Conservation (phyloP, 73 alveolate species). For the Paramecium tetraurelia region DNA sequence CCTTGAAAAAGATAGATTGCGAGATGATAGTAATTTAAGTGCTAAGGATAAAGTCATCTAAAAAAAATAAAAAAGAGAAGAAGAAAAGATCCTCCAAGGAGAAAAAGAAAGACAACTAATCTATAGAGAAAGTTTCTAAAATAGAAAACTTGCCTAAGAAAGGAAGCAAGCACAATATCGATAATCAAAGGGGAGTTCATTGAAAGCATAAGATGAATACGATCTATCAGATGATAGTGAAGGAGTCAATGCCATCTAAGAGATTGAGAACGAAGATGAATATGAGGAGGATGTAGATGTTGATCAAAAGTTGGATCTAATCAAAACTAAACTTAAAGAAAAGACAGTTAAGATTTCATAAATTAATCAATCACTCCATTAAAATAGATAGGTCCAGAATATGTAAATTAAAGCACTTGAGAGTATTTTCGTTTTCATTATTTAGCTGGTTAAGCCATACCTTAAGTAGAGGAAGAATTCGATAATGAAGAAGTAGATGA, state of each 20-base stretch:
- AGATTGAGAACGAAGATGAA: constrained; percentile 66
- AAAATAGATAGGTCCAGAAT: constrained; percentile 24
- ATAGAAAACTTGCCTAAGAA: constrained; percentile 45
- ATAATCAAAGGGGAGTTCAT: constrained; percentile 49
- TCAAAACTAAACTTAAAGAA: constrained; percentile 56
- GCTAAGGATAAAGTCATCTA: constrained; percentile 41
- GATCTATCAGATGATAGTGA: constrained; percentile 58
- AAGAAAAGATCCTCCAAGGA: constrained; percentile 12
- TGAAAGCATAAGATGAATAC: constrained; percentile 53
- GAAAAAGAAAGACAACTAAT: constrained; percentile 33
- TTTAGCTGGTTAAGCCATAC: constrained; percentile 40
- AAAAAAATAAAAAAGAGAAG: constrained; percentile 37
- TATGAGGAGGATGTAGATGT: constrained; percentile 61
- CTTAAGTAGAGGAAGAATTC: not conserved
- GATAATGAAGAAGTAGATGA: constrained; percentile 56
- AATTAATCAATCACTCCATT: constrained; percentile 4
- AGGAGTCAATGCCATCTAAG: constrained; percentile 46
- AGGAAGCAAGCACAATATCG: constrained; percentile 51
- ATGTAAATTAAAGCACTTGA: constrained; percentile 38
- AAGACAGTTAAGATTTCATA: constrained; percentile 51
- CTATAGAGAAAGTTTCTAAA: constrained; percentile 15
- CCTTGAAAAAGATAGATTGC: constrained; percentile 42
- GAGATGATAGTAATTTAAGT: constrained; percentile 36
- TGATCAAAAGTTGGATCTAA: constrained; percentile 43
- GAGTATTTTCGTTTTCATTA: not conserved